Base-by-base conservation (phyloP, 176 grass and related monocot species). In the Aechmea fasciata region DNA sequence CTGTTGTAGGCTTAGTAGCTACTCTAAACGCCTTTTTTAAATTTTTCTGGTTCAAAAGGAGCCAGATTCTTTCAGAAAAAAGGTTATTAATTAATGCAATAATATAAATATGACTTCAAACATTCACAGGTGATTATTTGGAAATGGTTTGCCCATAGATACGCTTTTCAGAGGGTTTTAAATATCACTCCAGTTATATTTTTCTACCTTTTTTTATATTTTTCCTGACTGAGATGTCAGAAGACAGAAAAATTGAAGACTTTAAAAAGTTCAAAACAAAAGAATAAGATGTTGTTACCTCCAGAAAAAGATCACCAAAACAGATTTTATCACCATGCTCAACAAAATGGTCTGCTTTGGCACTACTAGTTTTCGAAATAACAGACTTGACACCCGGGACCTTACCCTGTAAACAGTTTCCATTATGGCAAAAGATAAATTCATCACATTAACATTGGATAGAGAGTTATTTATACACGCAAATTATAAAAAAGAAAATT, bases 251-350 rank as follows among this genome's bases (percentile, higher is more conserved):
- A 2, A 22, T 10, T 10, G 17, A 61, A 61, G 7, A 61, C 2
- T 19, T 19, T 6, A 61, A 61, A 61, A 61, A 61, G 2, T 61
- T 61, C 10, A 15, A 57, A 57, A 59, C 20, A 14, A 18, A 59
- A 3, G 67, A 64, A 41, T 33, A 69, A 79, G 65, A 48, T 52
- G 5, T 13, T 10, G 71, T 3, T 92, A 99, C 94, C 93, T 89
- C 93, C 72, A 92, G 82, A 53, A 85, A 92, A 77, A 97, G 84
- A 47, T 87, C 76, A 9, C 93, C 93, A 47, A 97, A 97, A 59
- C 85, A 87, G 53, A 92, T 25, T 77, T 92, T 97, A 48, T 92
- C 86, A 14, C 84, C 89, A 64, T 97, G 93, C 23, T 83, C 93
- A 71, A 97, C 69, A 73, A 89, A 79, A 77, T 81, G 84, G 69